A percentile compares a stretch with the other conserved stretches of the same genome.
Evolutionary conservation across 352 stramenopile genomes (phyloP).

Genomic region (Globisporangium splendens): DNA sequence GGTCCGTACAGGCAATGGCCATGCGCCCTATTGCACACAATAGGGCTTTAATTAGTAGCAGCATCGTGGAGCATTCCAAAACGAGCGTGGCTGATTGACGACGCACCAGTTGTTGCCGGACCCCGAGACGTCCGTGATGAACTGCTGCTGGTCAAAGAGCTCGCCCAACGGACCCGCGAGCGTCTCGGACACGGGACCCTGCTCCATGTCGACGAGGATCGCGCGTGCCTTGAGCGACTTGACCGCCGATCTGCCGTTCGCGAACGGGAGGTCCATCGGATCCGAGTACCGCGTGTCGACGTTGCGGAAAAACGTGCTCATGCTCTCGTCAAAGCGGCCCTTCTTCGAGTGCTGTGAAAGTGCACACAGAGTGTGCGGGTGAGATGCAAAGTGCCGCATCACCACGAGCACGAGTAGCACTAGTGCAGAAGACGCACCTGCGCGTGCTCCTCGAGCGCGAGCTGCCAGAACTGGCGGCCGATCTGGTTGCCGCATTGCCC

Average conservation of each 20-base stretch:
- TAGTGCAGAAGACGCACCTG: constrained; percentile 23
- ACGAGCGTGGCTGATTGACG: not conserved
- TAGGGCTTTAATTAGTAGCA: no score
- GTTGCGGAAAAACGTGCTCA: constrained; percentile 92
- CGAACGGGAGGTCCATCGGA: constrained; percentile 48
- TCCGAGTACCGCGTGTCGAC: constrained; percentile 67
- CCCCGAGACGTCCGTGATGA: constrained; percentile 87
- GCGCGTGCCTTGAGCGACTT: constrained; percentile 72
- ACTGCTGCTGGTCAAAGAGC: constrained; percentile 87
- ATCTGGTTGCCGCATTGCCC: constrained; percentile 95
- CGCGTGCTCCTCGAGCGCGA: constrained; percentile 88
- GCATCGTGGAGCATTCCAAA: no score
- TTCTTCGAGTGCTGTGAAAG: constrained; percentile 35
- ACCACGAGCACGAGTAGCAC: not conserved
- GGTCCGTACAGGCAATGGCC: constrained; percentile 87
- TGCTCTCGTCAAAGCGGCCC: constrained; percentile 83
- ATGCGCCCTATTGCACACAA: constrained; percentile 49
- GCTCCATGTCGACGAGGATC: constrained; percentile 93
- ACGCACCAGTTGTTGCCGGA: constrained; percentile 90
- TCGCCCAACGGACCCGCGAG: constrained; percentile 74
- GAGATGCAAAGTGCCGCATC: not conserved
- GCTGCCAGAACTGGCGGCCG: constrained; percentile 89
- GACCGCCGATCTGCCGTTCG: constrained; percentile 34
- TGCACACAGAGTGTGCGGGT: not conserved
- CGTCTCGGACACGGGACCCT: constrained; percentile 85